phyloP scores from a whole-genome alignment of 306 rosid genomes.

The Cucurbita ficifolia region DNA sequence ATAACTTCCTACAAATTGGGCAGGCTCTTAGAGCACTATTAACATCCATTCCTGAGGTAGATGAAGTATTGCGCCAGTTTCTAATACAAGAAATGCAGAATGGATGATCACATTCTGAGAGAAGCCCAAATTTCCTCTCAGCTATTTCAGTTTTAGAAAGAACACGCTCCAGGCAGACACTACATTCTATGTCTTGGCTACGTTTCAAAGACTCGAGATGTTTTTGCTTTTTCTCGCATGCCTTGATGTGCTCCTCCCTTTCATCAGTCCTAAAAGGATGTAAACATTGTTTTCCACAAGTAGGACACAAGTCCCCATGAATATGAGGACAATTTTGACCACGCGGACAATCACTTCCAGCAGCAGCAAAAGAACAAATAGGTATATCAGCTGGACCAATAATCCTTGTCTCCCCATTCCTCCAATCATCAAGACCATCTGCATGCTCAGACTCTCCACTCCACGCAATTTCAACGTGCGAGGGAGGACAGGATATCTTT shows the following conservation, averaged over 20 bases:
- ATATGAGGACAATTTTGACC: slow-evolving; percentile 78
- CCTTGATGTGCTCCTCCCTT: slow-evolving; percentile 68
- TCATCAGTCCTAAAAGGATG: slow-evolving; percentile 78
- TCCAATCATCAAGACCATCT: slow-evolving; percentile 24
- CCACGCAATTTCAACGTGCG: slow-evolving; percentile 31
- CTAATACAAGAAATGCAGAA: slow-evolving; percentile 90
- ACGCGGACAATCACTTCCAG: slow-evolving; percentile 82
- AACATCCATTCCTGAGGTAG: slow-evolving; percentile 77
- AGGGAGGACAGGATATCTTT: slow-evolving; percentile 25
- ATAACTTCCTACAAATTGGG: slow-evolving; percentile 89
- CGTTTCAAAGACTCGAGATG: slow-evolving; percentile 67
- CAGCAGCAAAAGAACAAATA: slow-evolving; percentile 94
- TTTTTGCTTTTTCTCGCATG: slow-evolving; percentile 61
- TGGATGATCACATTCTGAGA: slow-evolving; percentile 95
- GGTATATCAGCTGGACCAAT: slow-evolving; percentile 43
- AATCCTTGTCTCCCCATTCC: slow-evolving; percentile 26
- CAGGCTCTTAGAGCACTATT: slow-evolving; percentile 83
- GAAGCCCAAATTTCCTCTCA: slow-evolving; percentile 84
- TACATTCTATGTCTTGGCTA: slow-evolving; percentile 95
- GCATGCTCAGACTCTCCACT: slow-evolving; percentile 23
- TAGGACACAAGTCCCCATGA: slow-evolving; percentile 81
- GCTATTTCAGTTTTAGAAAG: slow-evolving; percentile 65
- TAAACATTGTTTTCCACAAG: slow-evolving; percentile 77
- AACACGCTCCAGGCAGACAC: slow-evolving; percentile 92
- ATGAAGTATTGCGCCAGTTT: slow-evolving; percentile 95